Evolutionary conservation across 306 rosid species (phyloP).

Genomic region (Quercus ilex): DNA sequence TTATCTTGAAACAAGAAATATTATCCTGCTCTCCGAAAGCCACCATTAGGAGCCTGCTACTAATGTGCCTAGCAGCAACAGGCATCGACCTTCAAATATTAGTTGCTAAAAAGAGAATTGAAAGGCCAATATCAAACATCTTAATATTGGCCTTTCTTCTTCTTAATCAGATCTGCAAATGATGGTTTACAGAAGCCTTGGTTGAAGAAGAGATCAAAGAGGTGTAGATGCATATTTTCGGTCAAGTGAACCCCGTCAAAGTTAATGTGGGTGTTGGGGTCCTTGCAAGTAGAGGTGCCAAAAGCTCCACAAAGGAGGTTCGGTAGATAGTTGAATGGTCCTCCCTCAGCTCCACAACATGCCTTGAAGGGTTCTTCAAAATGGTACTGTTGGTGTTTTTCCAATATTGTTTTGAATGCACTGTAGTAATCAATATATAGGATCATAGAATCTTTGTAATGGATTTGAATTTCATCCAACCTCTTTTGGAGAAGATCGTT

Average conservation of each 20-base stretch:
- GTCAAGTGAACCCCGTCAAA: slow-evolving; percentile 30
- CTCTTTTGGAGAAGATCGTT: slow-evolving; percentile 12
- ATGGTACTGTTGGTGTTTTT: background rate
- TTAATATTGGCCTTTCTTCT: slow-evolving; percentile 3
- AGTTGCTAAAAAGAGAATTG: no score
- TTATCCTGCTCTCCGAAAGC: background rate
- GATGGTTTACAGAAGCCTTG: slow-evolving; percentile 22
- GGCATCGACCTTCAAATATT: background rate
- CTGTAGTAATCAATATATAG: slow-evolving; percentile 18
- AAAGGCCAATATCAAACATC: background rate
- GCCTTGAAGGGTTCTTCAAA: slow-evolving; percentile 26
- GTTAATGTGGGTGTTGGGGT: slow-evolving; percentile 17
- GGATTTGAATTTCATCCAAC: background rate
- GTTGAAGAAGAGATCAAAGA: slow-evolving; percentile 21
- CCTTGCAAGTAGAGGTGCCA: slow-evolving; percentile 13
- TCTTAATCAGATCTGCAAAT: background rate
- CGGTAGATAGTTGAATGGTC: background rate
- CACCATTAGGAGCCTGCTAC: background rate
- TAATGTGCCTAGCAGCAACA: background rate
- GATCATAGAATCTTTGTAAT: background rate
- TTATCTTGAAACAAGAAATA: slow-evolving; percentile 10
- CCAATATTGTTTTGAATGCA: slow-evolving; percentile 3
- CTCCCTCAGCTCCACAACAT: slow-evolving; percentile 17
- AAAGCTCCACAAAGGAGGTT: slow-evolving; percentile 5
- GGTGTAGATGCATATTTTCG: slow-evolving; percentile 15